These are phyloP conservation scores for Micractinium sp. DNA, from an alignment of 139 green algal genomes.

Conservation along the genomic window DNA sequence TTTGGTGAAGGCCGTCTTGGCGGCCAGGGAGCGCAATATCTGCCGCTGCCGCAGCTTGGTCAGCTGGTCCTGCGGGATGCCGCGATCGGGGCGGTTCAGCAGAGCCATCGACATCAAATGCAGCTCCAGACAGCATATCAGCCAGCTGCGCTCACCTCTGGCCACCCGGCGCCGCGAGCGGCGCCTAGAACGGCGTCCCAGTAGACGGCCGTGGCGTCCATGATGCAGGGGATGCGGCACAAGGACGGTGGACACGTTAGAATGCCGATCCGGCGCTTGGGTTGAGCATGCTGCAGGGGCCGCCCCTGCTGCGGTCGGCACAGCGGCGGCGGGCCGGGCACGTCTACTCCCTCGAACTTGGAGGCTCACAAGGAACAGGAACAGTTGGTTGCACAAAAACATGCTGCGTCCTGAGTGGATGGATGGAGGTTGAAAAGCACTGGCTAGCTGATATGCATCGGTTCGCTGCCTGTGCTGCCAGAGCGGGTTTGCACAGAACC, in stretches of 20 bases:
- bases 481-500: too few relatives aligned
- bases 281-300: background rate
- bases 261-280: background rate
- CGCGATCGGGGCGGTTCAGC: background rate
- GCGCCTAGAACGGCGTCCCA: slow-evolving; percentile 14
- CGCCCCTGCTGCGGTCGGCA: background rate
- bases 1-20: slow-evolving; percentile 47
- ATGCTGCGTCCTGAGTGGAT: too few relatives aligned
- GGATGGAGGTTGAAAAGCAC: too few relatives aligned
- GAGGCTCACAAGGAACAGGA: too few relatives aligned
- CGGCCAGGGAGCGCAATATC: slow-evolving; percentile 54
- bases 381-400: too few relatives aligned
- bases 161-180: background rate
- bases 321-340: background rate
- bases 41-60: slow-evolving; percentile 56
- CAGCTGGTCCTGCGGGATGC: slow-evolving; percentile 47
- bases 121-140: too few relatives aligned
- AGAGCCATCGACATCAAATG: too few relatives aligned
- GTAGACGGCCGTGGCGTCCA: slow-evolving; percentile 7
- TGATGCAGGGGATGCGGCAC: background rate
- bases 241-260: background rate
- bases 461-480: too few relatives aligned
- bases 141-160: background rate
- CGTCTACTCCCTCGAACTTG: too few relatives aligned
- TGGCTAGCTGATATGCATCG: too few relatives aligned